A percentile compares a stretch with the other conserved stretches of the same genome.
Evolutionary conservation across 2,329 filamentous ascomycete species (phyloP).

Genomic region (Colletotrichum musae): DNA sequence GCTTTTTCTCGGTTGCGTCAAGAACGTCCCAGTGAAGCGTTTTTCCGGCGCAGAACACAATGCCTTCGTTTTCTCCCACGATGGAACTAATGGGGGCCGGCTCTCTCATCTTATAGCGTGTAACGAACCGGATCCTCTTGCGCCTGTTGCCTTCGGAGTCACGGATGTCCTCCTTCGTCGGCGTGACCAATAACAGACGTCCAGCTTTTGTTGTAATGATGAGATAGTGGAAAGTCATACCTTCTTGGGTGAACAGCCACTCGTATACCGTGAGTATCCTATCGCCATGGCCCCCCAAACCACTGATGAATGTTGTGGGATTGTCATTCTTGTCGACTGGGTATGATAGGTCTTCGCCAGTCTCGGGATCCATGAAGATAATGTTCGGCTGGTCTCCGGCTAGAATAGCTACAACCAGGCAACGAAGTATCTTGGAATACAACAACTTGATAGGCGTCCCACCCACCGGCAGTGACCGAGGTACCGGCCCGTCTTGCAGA

Average conservation of each 20-base stretch:
- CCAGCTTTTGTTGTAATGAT: conserved; percentile 71
- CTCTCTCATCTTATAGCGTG: conserved; percentile 34
- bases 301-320: conserved; percentile 64
- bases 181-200: conserved; percentile 66
- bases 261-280: conserved; percentile 73
- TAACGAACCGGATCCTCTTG: conserved; percentile 33
- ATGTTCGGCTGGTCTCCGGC: conserved; percentile 62
- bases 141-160: conserved; percentile 42
- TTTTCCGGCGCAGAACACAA: conserved; percentile 70
- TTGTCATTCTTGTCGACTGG: conserved; percentile 59
- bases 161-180: conserved; percentile 37
- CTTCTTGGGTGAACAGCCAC: conserved; percentile 73
- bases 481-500: conserved; percentile 60
- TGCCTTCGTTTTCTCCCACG: conserved; percentile 66
- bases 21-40: conserved; percentile 71
- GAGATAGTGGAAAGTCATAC: conserved; percentile 73
- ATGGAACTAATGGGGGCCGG: conserved; percentile 68
- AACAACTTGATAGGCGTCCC: conserved; percentile 67
- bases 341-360: conserved; percentile 65
- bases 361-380: conserved; percentile 70
- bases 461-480: conserved; percentile 62
- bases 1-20: conserved; percentile 64
- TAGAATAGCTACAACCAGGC: conserved; percentile 67
- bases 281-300: conserved; percentile 70
- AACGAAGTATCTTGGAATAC: conserved; percentile 68